Conservation (phyloP, 2,329 filamentous ascomycete species). For the Stagonosporopsis cucurbitacearum region DNA sequence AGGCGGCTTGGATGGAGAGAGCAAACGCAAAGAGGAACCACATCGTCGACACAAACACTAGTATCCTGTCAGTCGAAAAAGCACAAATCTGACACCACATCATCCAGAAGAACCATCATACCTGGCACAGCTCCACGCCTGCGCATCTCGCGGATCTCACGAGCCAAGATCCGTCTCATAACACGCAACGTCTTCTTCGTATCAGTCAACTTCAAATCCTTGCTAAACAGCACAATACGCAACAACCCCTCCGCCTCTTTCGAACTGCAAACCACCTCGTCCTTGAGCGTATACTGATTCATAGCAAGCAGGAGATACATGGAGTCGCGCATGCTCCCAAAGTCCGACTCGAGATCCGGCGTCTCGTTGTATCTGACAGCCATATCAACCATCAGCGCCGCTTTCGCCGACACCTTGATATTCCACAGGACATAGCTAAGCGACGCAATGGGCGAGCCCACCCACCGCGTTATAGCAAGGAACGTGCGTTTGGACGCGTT, state of each 20-base stretch:
- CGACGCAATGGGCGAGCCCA: slow-evolving; percentile 48
- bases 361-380: slow-evolving; percentile 41
- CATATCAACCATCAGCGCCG: slow-evolving; percentile 51
- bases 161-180: slow-evolving; percentile 47
- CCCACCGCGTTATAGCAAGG: slow-evolving; percentile 47
- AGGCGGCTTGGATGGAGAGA: slow-evolving; percentile 48
- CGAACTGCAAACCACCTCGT: slow-evolving; percentile 24
- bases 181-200: slow-evolving; percentile 39
- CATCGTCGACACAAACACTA: slow-evolving; percentile 50
- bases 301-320: slow-evolving; percentile 54
- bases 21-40: slow-evolving; percentile 53
- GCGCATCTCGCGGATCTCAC: slow-evolving; percentile 51
- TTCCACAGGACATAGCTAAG: slow-evolving; percentile 51
- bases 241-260: slow-evolving; percentile 50
- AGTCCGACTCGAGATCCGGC: slow-evolving; percentile 40
- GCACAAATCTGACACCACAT: too few species aligned
- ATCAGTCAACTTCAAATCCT: slow-evolving; percentile 42
- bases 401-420: slow-evolving; percentile 50
- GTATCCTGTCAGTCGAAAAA: background rate
- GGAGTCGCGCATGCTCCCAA: slow-evolving; percentile 51
- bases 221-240: slow-evolving; percentile 51
- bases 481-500: slow-evolving; percentile 48
- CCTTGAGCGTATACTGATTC: slow-evolving; percentile 54
- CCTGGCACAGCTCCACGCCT: slow-evolving; percentile 50
- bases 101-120: background rate